Conservation (phyloP, 805 yeast species). For the Pichia phayaonensis region DNA sequence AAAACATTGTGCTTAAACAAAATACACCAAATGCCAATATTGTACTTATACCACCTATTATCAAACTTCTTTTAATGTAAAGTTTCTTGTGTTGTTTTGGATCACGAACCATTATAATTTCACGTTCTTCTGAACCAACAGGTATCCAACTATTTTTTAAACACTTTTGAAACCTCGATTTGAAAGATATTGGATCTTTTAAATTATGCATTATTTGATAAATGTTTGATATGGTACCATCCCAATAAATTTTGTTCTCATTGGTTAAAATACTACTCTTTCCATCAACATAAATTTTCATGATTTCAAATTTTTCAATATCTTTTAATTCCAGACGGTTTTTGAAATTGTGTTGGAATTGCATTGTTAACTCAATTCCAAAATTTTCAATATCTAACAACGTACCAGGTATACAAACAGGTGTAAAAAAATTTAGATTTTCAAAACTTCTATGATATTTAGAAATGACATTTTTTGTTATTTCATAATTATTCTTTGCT, state of each 20-base stretch:
- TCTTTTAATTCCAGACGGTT: neutral
- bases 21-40: neutral
- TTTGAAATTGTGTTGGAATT: neutral
- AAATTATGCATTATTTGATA: conserved; percentile 21
- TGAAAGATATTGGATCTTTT: conserved; percentile 31
- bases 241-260: neutral
- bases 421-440: conserved; percentile 38
- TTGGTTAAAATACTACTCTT: neutral
- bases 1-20: neutral
- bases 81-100: neutral
- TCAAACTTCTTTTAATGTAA: neutral
- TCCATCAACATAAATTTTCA: conserved; percentile 6
- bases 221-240: conserved; percentile 9
- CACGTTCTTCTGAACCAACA: conserved; percentile 41
- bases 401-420: conserved; percentile 31
- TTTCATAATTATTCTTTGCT: conserved; percentile 44
- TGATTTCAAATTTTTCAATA: neutral
- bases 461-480: conserved; percentile 33
- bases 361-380: neutral
- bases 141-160: conserved; percentile 44
- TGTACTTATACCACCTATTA: neutral
- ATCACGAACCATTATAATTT: conserved; percentile 35
- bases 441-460: conserved; percentile 34
- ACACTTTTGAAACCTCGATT: conserved; percentile 33
- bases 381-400: conserved; percentile 17